These are phyloP conservation scores for Lecanosticta acicola DNA, from an alignment of 2,329 filamentous ascomycete species.

Conservation along the genomic window DNA sequence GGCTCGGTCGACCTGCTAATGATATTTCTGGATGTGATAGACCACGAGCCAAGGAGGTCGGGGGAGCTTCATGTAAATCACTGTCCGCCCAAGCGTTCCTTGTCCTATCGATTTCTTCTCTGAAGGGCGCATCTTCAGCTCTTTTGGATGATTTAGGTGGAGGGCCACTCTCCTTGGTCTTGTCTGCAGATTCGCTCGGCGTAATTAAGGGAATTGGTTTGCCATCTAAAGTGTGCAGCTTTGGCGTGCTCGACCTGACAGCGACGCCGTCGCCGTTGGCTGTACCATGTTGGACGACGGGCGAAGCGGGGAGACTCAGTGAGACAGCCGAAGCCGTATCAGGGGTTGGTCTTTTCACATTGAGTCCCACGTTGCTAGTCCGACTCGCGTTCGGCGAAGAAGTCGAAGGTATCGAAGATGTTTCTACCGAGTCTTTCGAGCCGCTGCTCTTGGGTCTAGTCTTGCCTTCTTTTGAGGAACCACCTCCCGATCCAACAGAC, in stretches of 20 bases:
- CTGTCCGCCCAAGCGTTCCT: constrained; percentile 23
- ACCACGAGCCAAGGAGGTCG: constrained; percentile 28
- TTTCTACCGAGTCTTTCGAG: constrained; percentile 20
- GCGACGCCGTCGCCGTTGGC: not conserved
- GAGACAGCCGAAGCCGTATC: constrained; percentile 19
- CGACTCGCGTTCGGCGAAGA: constrained; percentile 16
- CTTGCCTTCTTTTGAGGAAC: constrained; percentile 18
- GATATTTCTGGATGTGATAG: constrained; percentile 27
- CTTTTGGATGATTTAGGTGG: constrained; percentile 3
- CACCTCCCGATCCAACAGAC: constrained; percentile 25
- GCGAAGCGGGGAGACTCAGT: constrained; percentile 20
- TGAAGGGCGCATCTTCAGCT: constrained; percentile 13
- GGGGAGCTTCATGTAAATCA: constrained; percentile 26
- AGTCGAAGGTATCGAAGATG: constrained; percentile 16
- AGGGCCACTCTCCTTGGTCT: not conserved
- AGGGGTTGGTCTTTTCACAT: constrained; percentile 14
- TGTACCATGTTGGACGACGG: constrained; percentile 11
- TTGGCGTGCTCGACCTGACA: constrained; percentile 7
- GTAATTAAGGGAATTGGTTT: constrained; percentile 13
- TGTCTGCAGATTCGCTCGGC: constrained; percentile 3
- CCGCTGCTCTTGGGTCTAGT: constrained; percentile 25
- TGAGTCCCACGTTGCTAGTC: constrained; percentile 6
- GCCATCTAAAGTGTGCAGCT: constrained; percentile 16
- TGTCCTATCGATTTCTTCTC: constrained; percentile 24
- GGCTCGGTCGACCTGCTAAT: constrained; percentile 13